A percentile compares a stretch with the other conserved stretches of the same genome.
Conservation (phyloP, 768 basidiomycete species). For the Polyporus arcularius region DNA sequence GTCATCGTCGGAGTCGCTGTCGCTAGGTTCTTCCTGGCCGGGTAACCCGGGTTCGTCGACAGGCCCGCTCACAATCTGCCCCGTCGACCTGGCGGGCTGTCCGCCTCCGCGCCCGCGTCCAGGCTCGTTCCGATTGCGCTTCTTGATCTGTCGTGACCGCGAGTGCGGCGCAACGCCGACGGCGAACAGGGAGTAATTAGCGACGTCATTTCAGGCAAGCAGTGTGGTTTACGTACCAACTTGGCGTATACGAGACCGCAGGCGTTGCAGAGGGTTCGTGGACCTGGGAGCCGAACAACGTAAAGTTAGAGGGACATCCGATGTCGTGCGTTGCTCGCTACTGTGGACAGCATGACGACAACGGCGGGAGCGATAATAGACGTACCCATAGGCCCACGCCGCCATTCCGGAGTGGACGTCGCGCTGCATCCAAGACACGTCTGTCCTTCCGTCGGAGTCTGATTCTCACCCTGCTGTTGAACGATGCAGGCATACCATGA, state of each 20-base stretch:
- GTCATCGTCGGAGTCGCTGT: slow-evolving; percentile 33
- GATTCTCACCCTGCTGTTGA: slow-evolving; percentile 41
- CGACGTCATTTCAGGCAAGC: neutral
- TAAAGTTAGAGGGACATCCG: slow-evolving; percentile 4
- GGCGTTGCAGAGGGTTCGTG: slow-evolving; percentile 82
- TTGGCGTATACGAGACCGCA: slow-evolving; percentile 88
- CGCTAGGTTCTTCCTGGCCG: slow-evolving; percentile 20
- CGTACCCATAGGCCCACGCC: slow-evolving; percentile 79
- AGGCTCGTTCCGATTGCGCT: slow-evolving; percentile 29
- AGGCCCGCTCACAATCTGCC: slow-evolving; percentile 1
- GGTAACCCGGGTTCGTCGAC: slow-evolving; percentile 20
- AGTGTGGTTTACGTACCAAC: slow-evolving; percentile 50
- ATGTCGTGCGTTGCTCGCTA: slow-evolving; percentile 11
- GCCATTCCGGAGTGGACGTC: slow-evolving; percentile 87
- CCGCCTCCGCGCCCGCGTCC: slow-evolving; percentile 22
- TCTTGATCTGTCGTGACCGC: slow-evolving; percentile 27
- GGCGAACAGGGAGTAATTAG: neutral
- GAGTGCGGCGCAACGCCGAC: neutral
- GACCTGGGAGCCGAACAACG: slow-evolving; percentile 46
- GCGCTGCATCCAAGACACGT: slow-evolving; percentile 81
- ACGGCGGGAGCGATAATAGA: slow-evolving; percentile 10
- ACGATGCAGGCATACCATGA: neutral
- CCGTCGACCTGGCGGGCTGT: neutral
- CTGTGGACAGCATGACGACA: slow-evolving; percentile 9
- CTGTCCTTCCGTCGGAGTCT: slow-evolving; percentile 56